Evolutionary conservation across 192 early-diverging fungal genomes (phyloP).

Genomic region (Diversispora eburnea): DNA sequence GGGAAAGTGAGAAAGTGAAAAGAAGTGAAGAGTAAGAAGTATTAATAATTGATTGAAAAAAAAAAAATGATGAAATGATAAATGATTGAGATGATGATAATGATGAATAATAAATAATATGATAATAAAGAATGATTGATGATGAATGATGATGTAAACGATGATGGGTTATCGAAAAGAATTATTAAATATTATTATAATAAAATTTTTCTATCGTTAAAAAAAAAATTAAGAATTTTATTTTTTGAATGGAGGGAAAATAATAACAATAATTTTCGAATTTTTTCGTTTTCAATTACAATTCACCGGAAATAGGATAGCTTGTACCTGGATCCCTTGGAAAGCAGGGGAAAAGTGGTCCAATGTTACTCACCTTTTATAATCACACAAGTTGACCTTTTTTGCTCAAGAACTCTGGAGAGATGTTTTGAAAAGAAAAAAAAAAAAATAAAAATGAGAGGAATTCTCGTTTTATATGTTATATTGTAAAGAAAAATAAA

Average conservation of each 20-base stretch:
- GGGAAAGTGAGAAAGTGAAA: too few species aligned
- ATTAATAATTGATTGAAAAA: not conserved
- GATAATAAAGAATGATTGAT: too few species aligned
- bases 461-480: not conserved
- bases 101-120: too few species aligned
- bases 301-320: constrained; percentile 16
- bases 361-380: constrained; percentile 24
- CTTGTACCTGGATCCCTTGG: constrained; percentile 22
- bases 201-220: too few species aligned
- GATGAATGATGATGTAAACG: too few species aligned
- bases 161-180: too few species aligned
- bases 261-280: not conserved
- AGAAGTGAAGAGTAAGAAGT: not conserved
- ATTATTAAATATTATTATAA: too few species aligned
- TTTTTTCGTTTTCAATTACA: constrained; percentile 2
- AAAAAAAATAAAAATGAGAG: not conserved
- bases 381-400: constrained; percentile 14
- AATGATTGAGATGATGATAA: too few species aligned
- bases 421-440: constrained; percentile 1
- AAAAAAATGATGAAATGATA: not conserved
- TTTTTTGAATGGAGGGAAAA: too few species aligned
- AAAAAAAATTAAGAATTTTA: too few species aligned
- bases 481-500: not conserved
- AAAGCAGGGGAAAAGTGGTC: constrained; percentile 22
- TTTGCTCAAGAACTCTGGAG: constrained; percentile 6